Base-by-base conservation (phyloP, 2,329 filamentous ascomycete genomes). In the Phoma herbarum region DNA sequence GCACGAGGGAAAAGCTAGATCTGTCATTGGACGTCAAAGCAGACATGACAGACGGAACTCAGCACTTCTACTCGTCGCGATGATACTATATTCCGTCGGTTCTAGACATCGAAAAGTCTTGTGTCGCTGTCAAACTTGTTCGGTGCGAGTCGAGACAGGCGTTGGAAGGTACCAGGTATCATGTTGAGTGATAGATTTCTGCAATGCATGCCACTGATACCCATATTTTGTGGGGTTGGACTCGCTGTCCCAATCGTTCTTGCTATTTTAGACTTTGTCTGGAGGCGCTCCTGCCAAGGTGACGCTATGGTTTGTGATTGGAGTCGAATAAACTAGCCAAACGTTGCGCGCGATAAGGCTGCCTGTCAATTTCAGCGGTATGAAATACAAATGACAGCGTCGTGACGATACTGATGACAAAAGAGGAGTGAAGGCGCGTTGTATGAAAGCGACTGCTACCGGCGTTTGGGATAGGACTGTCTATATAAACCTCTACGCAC, bases 1-100 rank as follows among this genome's bases (percentile, higher is more conserved):
- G 54, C 66, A 68, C 61, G 67, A 58, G 63, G 60, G 35, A 33
- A 10, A 28, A 18, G 23, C 54, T 50, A 29, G 52, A 50, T 31
- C 33, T 46, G 41, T 52, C 48, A 45, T 59, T 59, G 50, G 49
- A 31, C 26, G 20, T 41, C 20, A 4, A 41, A 11, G 8, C 10
- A 37, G 4, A 37, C 8, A n/a, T 18, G 31, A 6, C n/a, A 10
- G n/a, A n/a, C 6, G 31, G 31, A 14, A 2, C 16, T 7, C 10
- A 10, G n/a, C 31, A n/a, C 16, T n/a, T 2, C 1, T n/a, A n/a
- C 1, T 35, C n/a, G 16, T 35, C 4, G 7, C 16, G 31, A 8
- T n/a, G 4, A 16, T 16, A 7, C 11, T 35, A 16, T 5, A 4
- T 6, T n/a, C 8, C 7, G 14, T n/a, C n/a, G 31, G n/a, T n/a